Evolutionary conservation across 176 grass and related monocot species (phyloP).

Genomic region (Aechmea fasciata): DNA sequence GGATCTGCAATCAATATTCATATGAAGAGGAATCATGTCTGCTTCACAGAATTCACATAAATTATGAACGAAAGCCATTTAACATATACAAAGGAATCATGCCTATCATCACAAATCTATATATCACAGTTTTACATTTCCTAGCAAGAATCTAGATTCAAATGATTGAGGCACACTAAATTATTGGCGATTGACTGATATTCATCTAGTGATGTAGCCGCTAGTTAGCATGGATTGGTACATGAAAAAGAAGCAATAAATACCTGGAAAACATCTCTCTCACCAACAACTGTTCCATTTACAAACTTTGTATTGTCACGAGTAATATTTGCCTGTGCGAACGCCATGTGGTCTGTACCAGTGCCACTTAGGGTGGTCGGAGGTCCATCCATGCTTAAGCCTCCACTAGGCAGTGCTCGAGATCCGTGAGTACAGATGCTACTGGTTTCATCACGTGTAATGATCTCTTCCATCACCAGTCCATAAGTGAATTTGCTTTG

Average conservation of each 20-base stretch:
- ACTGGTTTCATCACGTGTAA: constrained; percentile 78
- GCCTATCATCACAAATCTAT: not conserved
- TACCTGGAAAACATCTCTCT: constrained; percentile 93
- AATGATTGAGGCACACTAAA: not conserved
- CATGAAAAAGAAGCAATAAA: constrained; percentile 7
- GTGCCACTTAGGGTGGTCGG: constrained; percentile 93
- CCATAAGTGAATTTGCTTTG: constrained; percentile 97
- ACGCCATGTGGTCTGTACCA: constrained; percentile 63
- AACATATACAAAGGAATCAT: not conserved
- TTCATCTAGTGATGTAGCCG: not conserved
- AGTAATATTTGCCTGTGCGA: constrained; percentile 79
- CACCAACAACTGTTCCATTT: constrained; percentile 69
- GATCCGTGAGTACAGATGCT: constrained; percentile 82
- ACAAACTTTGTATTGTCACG: constrained; percentile 79
- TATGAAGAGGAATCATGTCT: no score
- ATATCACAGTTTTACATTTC: not conserved
- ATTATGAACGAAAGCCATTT: not conserved
- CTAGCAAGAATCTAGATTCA: not conserved
- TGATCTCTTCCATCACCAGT: constrained; percentile 77
- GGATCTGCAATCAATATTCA: no score
- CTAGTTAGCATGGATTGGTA: constrained; percentile 1
- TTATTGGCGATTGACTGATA: no score
- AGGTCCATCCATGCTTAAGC: constrained; percentile 85
- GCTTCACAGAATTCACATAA: not conserved
- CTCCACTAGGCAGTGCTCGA: constrained; percentile 64